Base-by-base conservation (phyloP, 164 flowering plant species). In the Chimonanthus salicifolius region DNA sequence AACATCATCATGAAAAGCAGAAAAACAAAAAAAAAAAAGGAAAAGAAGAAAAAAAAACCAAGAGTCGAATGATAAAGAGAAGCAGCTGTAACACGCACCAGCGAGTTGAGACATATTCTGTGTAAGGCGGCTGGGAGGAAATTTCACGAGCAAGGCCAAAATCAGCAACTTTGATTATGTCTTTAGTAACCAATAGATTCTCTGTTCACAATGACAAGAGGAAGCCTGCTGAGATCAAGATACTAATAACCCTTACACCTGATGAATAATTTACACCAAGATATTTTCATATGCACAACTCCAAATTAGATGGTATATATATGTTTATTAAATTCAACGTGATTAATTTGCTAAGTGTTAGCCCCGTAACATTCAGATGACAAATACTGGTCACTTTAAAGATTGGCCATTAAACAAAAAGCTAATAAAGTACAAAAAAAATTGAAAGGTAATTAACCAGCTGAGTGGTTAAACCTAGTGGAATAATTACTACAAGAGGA, bases 81-180 rank as follows among this genome's bases (percentile, higher is more conserved):
- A 54, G 16, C 16, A 54, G 16, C 5, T 10, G 60, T 54, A 54
- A 44, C 21, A 77, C 75, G 80, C 47, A 93, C 98, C 98, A 94
- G 69, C 83, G 83, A 33, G 83, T 94, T 49, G 97, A 90, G 33
- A 92, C 98, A 79, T 92, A 92, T 68, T 94, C 97, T 3, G 98
- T 95, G 60, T 84, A 95, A 47, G 99, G 99, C 20, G 98, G 92
- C 65, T 75, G 79, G 7, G 99, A 93, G 77, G 50, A 79, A 62
- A 86, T 82, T 82, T 95, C 99, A n/a, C 99, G 92, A 70, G 98
- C 99, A 77, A 94, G 94, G 71, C 98, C 98, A 84, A 94, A 91
- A 88, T 94, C 98, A 79, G 98, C 97, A 78, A 94, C 76, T 83
- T 94, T 94, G 70, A 92, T 89, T 7, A 82, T 13, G 13, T 88